A percentile compares a stretch with the other conserved stretches of the same genome.
phyloP scores from a whole-genome alignment of 2,329 filamentous ascomycete species.

The Claviceps fusiformis region DNA sequence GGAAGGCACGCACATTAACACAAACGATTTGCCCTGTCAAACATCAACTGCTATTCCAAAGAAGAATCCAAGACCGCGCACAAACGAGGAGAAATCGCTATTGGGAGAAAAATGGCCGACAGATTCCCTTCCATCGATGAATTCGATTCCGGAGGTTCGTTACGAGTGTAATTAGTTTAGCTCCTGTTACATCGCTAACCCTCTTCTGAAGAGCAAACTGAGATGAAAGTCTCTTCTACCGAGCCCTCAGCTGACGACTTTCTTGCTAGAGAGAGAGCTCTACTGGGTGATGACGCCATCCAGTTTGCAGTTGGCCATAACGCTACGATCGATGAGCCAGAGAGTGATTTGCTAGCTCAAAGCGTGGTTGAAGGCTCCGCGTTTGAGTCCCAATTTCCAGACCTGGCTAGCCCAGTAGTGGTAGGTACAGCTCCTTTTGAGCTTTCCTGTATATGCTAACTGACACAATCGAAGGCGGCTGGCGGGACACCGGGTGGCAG shows the following conservation, averaged over 20 bases:
- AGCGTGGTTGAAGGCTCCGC: constrained; percentile 37
- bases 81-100: not conserved
- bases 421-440: constrained; percentile 14
- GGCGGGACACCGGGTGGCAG: constrained; percentile 16
- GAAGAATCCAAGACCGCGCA: not conserved
- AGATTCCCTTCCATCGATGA: constrained; percentile 69
- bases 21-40: not conserved
- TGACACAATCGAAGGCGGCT: constrained; percentile 14
- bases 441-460: not conserved
- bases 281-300: constrained; percentile 83
- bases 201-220: constrained; percentile 48
- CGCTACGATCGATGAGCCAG: constrained; percentile 47
- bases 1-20: not conserved
- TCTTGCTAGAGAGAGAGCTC: constrained; percentile 77
- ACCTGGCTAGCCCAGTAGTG: constrained; percentile 38
- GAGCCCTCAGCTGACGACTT: constrained; percentile 65
- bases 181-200: constrained; percentile 5
- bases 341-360: constrained; percentile 59
- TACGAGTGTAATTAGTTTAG: constrained; percentile 9
- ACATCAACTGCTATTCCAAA: not conserved
- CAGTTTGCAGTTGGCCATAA: constrained; percentile 75
- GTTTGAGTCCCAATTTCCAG: constrained; percentile 87
- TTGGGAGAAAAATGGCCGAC: constrained; percentile 50
- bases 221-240: constrained; percentile 42
- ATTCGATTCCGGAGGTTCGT: constrained; percentile 52